Percentiles rank a stretch among this genome's conserved stretches.
Conservation (phyloP, 352 stramenopile species). For the Aphanomyces astaci region DNA sequence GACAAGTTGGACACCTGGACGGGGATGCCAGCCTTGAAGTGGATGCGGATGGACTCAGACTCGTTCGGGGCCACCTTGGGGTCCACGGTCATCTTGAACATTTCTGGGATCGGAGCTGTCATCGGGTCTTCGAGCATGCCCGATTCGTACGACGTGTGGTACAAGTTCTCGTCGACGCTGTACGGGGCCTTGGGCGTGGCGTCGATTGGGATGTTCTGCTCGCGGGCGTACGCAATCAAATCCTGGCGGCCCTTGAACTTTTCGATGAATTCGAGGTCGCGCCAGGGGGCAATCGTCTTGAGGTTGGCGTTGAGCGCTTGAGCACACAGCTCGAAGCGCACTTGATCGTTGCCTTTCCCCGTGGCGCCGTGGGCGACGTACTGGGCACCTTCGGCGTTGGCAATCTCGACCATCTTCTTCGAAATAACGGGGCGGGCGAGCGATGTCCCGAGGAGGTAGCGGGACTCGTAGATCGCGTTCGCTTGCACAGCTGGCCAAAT, state of each 20-base stretch:
- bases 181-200: slow-evolving; percentile 96
- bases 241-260: slow-evolving; percentile 97
- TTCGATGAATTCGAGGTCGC: slow-evolving; percentile 97
- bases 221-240: slow-evolving; percentile 94
- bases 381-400: slow-evolving; percentile 82
- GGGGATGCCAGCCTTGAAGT: slow-evolving; percentile 94
- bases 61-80: slow-evolving; percentile 90
- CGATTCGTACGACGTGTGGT: slow-evolving; percentile 98
- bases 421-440: slow-evolving; percentile 97
- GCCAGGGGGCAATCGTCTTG: slow-evolving; percentile 95
- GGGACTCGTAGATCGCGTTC: slow-evolving; percentile 97
- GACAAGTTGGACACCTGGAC: slow-evolving; percentile 88
- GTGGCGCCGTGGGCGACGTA: slow-evolving; percentile 96
- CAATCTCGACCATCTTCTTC: slow-evolving; percentile 95
- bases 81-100: slow-evolving; percentile 98
- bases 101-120: slow-evolving; percentile 87
- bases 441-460: slow-evolving; percentile 96
- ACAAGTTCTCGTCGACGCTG: slow-evolving; percentile 98
- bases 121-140: slow-evolving; percentile 94
- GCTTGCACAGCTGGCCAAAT: slow-evolving; percentile 91
- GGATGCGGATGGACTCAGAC: slow-evolving; percentile 87
- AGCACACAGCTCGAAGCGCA: slow-evolving; percentile 97
- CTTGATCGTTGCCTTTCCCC: slow-evolving; percentile 99
- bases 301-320: slow-evolving; percentile 94
- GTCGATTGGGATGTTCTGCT: slow-evolving; percentile 96